A percentile compares a stretch with the other conserved stretches of the same genome.
Evolutionary conservation across 2,329 filamentous ascomycete genomes (phyloP).

Genomic region (Fusarium pseudocircinatum): DNA sequence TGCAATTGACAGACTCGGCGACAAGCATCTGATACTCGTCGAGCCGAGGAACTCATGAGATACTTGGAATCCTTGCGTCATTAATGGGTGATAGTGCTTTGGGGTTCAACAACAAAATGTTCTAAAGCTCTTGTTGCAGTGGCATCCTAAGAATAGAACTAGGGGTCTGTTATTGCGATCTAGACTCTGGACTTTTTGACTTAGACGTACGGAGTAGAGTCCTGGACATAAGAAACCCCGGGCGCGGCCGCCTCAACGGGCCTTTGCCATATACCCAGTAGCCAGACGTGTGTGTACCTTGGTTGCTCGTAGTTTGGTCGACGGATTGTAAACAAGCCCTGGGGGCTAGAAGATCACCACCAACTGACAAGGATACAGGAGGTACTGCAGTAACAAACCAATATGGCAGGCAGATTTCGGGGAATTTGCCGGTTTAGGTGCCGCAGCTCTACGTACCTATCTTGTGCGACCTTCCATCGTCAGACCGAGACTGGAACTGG

Average conservation of each 20-base stretch:
- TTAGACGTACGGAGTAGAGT: background rate
- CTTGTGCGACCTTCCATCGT: slow-evolving; percentile 11
- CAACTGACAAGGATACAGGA: slow-evolving; percentile 8
- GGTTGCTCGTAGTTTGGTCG: background rate
- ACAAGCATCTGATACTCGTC: slow-evolving; percentile 9
- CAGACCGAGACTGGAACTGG: slow-evolving; percentile 44
- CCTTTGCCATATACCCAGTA: background rate
- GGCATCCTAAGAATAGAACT: background rate
- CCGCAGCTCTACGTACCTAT: background rate
- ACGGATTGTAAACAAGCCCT: background rate
- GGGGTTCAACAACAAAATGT: background rate
- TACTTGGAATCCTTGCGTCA: background rate
- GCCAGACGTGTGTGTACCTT: background rate
- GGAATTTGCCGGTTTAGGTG: slow-evolving; percentile 3
- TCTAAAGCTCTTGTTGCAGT: background rate
- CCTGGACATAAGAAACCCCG: background rate
- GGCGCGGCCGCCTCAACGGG: slow-evolving; percentile 13
- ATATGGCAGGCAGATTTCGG: slow-evolving; percentile 34
- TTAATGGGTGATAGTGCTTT: background rate
- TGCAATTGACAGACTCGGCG: background rate
- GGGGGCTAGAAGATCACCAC: background rate
- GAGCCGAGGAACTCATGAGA: slow-evolving; percentile 1
- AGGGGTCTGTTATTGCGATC: background rate
- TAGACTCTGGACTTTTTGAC: background rate
- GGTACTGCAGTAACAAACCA: slow-evolving; percentile 10